Base-by-base conservation (phyloP, 2,329 filamentous ascomycete species). In the Thyridium curvatum region DNA sequence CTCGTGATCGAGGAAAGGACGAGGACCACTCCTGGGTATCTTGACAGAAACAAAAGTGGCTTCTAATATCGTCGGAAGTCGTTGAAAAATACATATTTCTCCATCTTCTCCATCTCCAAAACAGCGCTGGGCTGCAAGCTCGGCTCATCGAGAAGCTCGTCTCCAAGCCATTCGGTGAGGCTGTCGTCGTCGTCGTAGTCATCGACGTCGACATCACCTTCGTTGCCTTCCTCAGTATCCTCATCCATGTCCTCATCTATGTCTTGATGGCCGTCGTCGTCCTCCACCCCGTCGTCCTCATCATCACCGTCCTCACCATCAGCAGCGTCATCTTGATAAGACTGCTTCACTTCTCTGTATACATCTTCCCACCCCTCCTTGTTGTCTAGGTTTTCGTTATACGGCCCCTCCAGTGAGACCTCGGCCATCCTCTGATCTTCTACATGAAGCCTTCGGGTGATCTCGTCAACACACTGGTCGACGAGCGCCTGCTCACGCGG, bases 181-280 rank as follows among this genome's bases (percentile, higher is more conserved):
- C 9, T 14, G 13, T 31, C 32, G n/a, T 15, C 21, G 7, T 38
- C 30, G 14, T 32, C 26, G 10, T 45, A 32, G 32, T 37, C 34
- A 7, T 16, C 34, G 12, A 35, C 32, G 12, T 28, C 31, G 12
- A 30, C 32, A 17, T 30, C 34, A 8, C 40, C 43, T 4, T 33
- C 30, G 14, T 38, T 44, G 2, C 15, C 31, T 6, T 47, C 46
- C 2, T 42, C 30, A 18, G 49, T 45, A 2, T 18, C 40, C 4
- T 43, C 32, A 2, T 48, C 35, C 9, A 30, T 35, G 26, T 32
- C 31, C 12, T 34, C 32, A 8, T 44, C 40, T 4, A 41, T 39
- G 18, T 63, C 56, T 34, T 62, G 58, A 17, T 58, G 51, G 38
- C 62, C 60, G 3, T 59, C 53, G 1, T 53, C 53, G n/a, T 51